Conservation (phyloP, 805 yeast genomes). For the Hanseniaspora clermontiae region DNA sequence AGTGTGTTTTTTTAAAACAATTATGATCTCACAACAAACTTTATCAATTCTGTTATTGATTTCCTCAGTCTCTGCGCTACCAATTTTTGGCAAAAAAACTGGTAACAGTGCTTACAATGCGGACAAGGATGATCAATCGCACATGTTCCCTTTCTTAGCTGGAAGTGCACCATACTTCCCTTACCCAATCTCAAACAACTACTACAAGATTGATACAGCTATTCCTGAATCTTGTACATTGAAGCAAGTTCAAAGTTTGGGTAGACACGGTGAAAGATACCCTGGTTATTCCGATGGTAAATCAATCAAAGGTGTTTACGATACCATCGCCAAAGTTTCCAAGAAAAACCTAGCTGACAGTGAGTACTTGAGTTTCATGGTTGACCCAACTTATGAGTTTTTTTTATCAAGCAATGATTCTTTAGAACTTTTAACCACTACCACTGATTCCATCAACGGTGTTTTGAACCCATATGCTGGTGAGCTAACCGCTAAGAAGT, state of each 20-base stretch:
- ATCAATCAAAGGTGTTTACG: neutral
- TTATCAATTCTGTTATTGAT: neutral
- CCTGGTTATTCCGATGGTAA: constrained; percentile 38
- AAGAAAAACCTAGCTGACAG: constrained; percentile 25
- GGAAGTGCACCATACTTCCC: constrained; percentile 46
- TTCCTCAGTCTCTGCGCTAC: neutral
- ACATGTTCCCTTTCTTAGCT: constrained; percentile 38
- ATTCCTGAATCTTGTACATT: constrained; percentile 40
- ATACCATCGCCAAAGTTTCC: constrained; percentile 25
- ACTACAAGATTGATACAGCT: constrained; percentile 41
- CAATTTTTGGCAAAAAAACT: neutral
- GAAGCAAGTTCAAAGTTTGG: constrained; percentile 56
- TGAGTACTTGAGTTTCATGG: constrained; percentile 39
- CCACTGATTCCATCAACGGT: constrained; percentile 21
- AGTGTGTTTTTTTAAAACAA: no score
- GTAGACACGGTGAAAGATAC: constrained; percentile 71
- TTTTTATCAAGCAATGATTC: constrained; percentile 33
- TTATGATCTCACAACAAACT: neutral
- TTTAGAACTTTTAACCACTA: constrained; percentile 32
- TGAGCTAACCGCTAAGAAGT: constrained; percentile 31
- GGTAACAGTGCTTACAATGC: neutral
- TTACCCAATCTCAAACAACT: constrained; percentile 26
- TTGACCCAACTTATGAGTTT: constrained; percentile 33
- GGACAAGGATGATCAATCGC: constrained; percentile 15
- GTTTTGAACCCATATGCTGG: constrained; percentile 35